Evolutionary conservation across 73 alveolate species (phyloP), one percentile per base, ranked within the genome.

Genomic region (Symbiodinium pilosum): DNA sequence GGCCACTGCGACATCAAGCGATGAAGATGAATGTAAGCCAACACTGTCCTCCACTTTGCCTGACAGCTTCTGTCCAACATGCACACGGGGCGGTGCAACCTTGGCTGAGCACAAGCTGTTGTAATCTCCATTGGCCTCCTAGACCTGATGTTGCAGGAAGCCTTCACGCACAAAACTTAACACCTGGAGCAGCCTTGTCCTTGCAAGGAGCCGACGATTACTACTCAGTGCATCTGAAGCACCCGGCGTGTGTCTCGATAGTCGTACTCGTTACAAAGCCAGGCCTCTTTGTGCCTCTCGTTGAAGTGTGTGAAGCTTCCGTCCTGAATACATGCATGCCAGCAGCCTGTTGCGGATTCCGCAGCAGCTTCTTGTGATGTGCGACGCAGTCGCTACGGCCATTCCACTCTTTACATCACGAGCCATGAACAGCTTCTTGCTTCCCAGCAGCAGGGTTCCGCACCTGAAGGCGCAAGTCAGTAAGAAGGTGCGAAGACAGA

Each of bases 211-310:
- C n/a, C n/a, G n/a, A n/a, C n/a, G n/a, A n/a, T n/a, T n/a, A n/a
- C 59, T 6, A n/a, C 43, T 0, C 75, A 7, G 36, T 43, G 42
- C 73, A n/a, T 36, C 59, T 84, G 32, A 21, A 47, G 85, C 38
- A 38, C 98, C 16, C 98, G 52, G 47, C 98, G 92, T 4, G 98
- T 38, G 84, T 93, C 98, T 16, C 98, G 39, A 84, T 77, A 93
- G 84, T 93, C 69, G 69, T 93, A 93, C 24, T 81, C 98, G 84
- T 75, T 51, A 84, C 98, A 93, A 28, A 93, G 85, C 98, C 98
- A 93, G 9, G 98, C 98, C 83, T 93, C 98, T 47, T 93, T 93
- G 44, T 93, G 98, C 56, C 92, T 92, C 98, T 93, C 98, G 68
- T 93, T 93, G 88, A 93, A 93, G 85, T 93, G 98, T 42, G 98